These are phyloP conservation scores for Phycomyces blakesleeanus DNA, from an alignment of 192 early-diverging fungal species.

Conservation along the genomic window DNA sequence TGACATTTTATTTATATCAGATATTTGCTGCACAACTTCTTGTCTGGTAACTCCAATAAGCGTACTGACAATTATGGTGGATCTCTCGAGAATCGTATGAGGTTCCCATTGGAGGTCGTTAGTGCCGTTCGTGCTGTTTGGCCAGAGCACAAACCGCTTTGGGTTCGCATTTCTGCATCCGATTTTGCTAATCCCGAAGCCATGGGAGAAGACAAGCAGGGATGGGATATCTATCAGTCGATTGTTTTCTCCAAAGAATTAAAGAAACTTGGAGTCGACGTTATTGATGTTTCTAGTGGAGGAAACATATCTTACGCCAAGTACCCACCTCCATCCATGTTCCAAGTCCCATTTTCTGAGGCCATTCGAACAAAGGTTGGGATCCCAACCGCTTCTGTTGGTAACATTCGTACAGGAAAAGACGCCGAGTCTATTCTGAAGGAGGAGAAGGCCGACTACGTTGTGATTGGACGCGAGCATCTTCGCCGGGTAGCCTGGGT, in stretches of 20 bases:
- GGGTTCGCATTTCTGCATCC: constrained; percentile 75
- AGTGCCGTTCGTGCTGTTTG: constrained; percentile 61
- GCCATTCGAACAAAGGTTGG: constrained; percentile 55
- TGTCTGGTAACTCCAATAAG: constrained; percentile 75
- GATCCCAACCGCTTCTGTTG: constrained; percentile 63
- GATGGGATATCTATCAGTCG: constrained; percentile 76
- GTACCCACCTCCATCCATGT: constrained; percentile 34
- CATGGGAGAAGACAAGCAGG: constrained; percentile 40
- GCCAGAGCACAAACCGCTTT: constrained; percentile 80
- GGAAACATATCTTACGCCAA: constrained; percentile 44
- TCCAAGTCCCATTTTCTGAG: constrained; percentile 72
- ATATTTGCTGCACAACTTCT: constrained; percentile 78
- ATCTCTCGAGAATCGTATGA: constrained; percentile 80
- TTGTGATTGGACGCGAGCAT: constrained; percentile 68
- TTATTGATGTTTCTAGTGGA: constrained; percentile 81
- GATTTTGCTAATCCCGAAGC: constrained; percentile 59
- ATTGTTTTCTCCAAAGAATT: constrained; percentile 57
- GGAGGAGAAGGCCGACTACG: constrained; percentile 62
- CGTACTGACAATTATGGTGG: constrained; percentile 94
- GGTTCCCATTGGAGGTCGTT: constrained; percentile 71
- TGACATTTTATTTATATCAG: constrained; percentile 28
- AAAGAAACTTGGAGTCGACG: constrained; percentile 68
- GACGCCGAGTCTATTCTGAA: constrained; percentile 71
- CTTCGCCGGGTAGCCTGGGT: constrained; percentile 71
- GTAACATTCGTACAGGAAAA: constrained; percentile 58